Evolutionary conservation across 2,329 filamentous ascomycete genomes (phyloP).

Genomic region (Apiospora phragmitis): DNA sequence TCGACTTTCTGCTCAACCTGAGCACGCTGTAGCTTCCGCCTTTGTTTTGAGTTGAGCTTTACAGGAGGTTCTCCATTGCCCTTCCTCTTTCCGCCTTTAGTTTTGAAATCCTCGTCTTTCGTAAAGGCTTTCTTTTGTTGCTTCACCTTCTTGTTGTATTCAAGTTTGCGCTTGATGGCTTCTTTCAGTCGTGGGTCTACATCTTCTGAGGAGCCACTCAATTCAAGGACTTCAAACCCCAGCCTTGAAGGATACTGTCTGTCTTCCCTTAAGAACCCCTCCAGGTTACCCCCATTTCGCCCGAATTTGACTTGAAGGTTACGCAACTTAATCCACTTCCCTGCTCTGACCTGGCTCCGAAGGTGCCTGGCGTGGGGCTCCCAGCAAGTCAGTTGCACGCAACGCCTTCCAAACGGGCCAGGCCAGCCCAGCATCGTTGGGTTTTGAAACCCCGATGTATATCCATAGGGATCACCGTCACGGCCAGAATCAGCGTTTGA

Average conservation of each 20-base stretch:
- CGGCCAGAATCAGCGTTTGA: slow-evolving; percentile 31
- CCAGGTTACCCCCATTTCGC: slow-evolving; percentile 55
- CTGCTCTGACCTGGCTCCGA: slow-evolving; percentile 54
- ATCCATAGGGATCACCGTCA: slow-evolving; percentile 59
- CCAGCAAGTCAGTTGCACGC: slow-evolving; percentile 71
- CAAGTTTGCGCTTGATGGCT: slow-evolving; percentile 62
- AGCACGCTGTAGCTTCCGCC: slow-evolving; percentile 29
- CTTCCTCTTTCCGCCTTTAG: slow-evolving; percentile 23
- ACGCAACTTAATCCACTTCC: slow-evolving; percentile 63
- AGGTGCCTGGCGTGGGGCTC: slow-evolving; percentile 65
- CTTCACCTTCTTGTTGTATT: slow-evolving; percentile 53
- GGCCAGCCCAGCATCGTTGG: slow-evolving; percentile 53
- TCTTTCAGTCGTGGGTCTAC: slow-evolving; percentile 53
- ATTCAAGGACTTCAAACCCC: slow-evolving; percentile 55
- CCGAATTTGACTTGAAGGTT: slow-evolving; percentile 73
- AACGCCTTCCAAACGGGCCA: slow-evolving; percentile 73
- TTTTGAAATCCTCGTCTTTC: slow-evolving; percentile 14
- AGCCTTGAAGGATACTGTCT: slow-evolving; percentile 46
- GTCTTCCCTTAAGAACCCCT: slow-evolving; percentile 72
- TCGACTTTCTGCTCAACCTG: slow-evolving; percentile 21
- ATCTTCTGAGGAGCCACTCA: slow-evolving; percentile 36
- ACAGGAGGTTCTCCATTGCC: slow-evolving; percentile 21
- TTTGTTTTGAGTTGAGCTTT: slow-evolving; percentile 25
- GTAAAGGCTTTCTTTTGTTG: slow-evolving; percentile 24
- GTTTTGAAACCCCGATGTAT: slow-evolving; percentile 38